Percentiles rank a stretch among this genome's conserved stretches.
Conservation (phyloP, 148 eudicot genomes). For the Euryodendron excelsum region DNA sequence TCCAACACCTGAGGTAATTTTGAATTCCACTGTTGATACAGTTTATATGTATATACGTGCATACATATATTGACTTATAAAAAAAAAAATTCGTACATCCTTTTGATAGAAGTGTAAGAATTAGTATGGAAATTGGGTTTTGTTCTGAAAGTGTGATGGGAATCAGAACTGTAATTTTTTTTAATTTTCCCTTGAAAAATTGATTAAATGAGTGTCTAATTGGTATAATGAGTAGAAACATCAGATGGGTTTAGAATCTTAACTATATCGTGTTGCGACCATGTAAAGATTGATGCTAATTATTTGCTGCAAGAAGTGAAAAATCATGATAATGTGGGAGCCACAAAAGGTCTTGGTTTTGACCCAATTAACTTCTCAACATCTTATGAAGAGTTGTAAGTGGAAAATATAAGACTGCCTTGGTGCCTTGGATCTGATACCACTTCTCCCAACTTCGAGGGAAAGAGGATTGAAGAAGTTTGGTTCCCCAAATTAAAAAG, state of each 20-base stretch:
- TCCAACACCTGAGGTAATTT: constrained; percentile 53
- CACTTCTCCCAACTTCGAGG: neutral
- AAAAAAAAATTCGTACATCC: no score
- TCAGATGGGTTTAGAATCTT: neutral
- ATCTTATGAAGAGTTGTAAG: neutral
- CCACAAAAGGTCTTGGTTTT: no score
- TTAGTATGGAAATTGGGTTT: no score
- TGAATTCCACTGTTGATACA: neutral
- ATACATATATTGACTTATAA: no score
- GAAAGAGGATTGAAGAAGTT: neutral
- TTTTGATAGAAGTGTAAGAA: no score
- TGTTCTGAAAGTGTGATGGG: no score
- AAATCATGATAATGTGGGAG: neutral
- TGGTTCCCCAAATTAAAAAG: neutral
- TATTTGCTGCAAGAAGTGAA: neutral
- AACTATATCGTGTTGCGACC: neutral
- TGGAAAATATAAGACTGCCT: neutral
- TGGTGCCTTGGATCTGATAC: neutral
- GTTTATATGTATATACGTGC: no score
- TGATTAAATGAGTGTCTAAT: no score
- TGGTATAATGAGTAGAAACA: no score
- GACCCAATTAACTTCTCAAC: no score
- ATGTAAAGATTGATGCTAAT: neutral
- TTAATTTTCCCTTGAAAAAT: no score
- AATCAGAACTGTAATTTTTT: no score